phyloP scores from a whole-genome alignment of 768 basidiomycete genomes.

The Cystofilobasidium bisporidii region DNA sequence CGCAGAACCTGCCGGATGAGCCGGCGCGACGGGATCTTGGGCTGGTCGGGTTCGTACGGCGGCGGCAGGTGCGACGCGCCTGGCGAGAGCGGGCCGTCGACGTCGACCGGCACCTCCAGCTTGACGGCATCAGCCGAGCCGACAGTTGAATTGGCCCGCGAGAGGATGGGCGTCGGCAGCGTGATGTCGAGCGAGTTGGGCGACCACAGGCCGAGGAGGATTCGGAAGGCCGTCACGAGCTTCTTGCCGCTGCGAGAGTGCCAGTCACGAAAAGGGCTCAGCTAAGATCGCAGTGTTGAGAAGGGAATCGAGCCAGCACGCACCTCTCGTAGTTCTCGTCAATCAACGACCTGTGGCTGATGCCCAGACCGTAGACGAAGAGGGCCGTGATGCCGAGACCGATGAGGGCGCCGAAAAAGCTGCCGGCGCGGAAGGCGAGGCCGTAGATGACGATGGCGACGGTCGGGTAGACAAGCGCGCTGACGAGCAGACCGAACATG shows the following conservation, averaged over 20 bases:
- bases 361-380: slow-evolving; percentile 64
- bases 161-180: slow-evolving; percentile 54
- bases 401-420: slow-evolving; percentile 56
- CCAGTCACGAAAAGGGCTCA: background rate
- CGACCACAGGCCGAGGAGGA: slow-evolving; percentile 89
- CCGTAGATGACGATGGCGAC: slow-evolving; percentile 81
- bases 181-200: slow-evolving; percentile 76
- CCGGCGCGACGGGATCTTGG: slow-evolving; percentile 61
- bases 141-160: background rate
- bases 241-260: slow-evolving; percentile 58
- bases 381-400: slow-evolving; percentile 47
- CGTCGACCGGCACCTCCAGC: background rate
- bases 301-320: slow-evolving; percentile 33
- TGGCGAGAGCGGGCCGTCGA: background rate
- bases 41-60: slow-evolving; percentile 37
- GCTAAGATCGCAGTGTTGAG: background rate
- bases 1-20: slow-evolving; percentile 82
- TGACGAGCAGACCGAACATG: slow-evolving; percentile 65
- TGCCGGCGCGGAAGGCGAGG: slow-evolving; percentile 55
- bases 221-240: slow-evolving; percentile 84
- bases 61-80: slow-evolving; percentile 27
- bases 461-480: slow-evolving; percentile 68
- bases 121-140: background rate
- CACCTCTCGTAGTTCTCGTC: slow-evolving; percentile 79
- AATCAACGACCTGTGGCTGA: slow-evolving; percentile 77